Conservation (phyloP, 208 protist genomes). For the Acanthamoeba castellanii region DNA sequence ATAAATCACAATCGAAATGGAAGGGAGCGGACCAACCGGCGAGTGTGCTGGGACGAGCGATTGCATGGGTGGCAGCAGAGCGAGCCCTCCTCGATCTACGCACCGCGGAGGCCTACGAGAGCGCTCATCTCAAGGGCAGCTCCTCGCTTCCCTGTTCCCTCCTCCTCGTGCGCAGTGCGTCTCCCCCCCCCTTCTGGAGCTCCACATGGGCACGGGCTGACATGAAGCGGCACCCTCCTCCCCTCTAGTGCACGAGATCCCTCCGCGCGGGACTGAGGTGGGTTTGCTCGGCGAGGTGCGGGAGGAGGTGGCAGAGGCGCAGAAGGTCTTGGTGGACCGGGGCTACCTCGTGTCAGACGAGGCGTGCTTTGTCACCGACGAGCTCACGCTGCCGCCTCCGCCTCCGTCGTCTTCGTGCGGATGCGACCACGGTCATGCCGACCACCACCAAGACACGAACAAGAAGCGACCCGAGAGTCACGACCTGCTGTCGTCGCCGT, state of each 20-base stretch:
- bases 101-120: not conserved
- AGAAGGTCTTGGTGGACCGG: not conserved
- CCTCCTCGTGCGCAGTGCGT: not conserved
- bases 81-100: not conserved
- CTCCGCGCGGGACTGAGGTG: constrained; percentile 7
- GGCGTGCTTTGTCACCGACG: not conserved
- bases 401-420: not conserved
- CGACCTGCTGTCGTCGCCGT: not conserved
- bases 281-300: constrained; percentile 20
- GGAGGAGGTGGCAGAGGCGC: not conserved
- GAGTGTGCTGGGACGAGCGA: not conserved
- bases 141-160: not conserved
- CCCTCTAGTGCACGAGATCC: constrained; percentile 22
- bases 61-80: not conserved
- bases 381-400: too few relatives aligned
- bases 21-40: not conserved
- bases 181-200: not conserved
- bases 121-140: constrained; percentile 1
- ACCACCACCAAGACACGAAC: not conserved
- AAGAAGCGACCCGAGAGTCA: too few relatives aligned
- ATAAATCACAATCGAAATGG: not conserved
- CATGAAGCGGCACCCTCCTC: too few relatives aligned
- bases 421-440: not conserved
- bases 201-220: too few relatives aligned
- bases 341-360: not conserved